phyloP scores from a whole-genome alignment of 495 filamentous ascomycete genomes.

The Penicillium pulvis region DNA sequence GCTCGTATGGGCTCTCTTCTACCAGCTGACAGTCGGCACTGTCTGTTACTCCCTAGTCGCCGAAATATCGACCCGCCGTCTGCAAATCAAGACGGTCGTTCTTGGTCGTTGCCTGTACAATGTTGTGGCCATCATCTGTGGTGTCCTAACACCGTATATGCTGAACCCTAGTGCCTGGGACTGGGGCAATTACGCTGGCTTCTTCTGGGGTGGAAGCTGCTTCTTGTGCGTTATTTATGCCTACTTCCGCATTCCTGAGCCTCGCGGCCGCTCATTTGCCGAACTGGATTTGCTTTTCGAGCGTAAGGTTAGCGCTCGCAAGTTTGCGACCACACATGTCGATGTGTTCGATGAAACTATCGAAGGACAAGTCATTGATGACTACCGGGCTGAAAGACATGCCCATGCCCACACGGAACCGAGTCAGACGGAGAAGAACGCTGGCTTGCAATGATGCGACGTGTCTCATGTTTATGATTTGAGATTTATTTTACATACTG shows the following conservation, averaged over 20 bases:
- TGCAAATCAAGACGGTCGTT: conserved; percentile 78
- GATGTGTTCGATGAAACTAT: conserved; percentile 68
- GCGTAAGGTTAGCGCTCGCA: conserved; percentile 61
- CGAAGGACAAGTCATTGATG: conserved; percentile 48
- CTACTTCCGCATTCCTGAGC: conserved; percentile 77
- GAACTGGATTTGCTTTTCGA: conserved; percentile 77
- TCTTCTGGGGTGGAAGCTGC: conserved; percentile 78
- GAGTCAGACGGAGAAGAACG: conserved; percentile 33
- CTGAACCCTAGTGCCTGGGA: conserved; percentile 73
- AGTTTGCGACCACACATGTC: conserved; percentile 65
- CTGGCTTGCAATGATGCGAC: conserved; percentile 12
- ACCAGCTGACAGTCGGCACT: conserved; percentile 75
- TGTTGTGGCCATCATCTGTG: conserved; percentile 67
- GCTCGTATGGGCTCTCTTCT: conserved; percentile 71
- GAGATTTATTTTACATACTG: not conserved
- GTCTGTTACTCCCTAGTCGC: conserved; percentile 78
- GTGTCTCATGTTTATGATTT: conserved; percentile 12
- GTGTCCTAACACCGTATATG: conserved; percentile 75
- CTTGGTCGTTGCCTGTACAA: conserved; percentile 74
- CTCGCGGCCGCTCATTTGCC: conserved; percentile 67
- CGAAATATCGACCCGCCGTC: conserved; percentile 70
- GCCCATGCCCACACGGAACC: conserved; percentile 34
- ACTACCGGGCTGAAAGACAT: conserved; percentile 41
- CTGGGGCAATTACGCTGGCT: conserved; percentile 77
- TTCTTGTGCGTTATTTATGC: conserved; percentile 73